Conservation (phyloP, 306 rosid genomes). For the Trifolium pratense region DNA sequence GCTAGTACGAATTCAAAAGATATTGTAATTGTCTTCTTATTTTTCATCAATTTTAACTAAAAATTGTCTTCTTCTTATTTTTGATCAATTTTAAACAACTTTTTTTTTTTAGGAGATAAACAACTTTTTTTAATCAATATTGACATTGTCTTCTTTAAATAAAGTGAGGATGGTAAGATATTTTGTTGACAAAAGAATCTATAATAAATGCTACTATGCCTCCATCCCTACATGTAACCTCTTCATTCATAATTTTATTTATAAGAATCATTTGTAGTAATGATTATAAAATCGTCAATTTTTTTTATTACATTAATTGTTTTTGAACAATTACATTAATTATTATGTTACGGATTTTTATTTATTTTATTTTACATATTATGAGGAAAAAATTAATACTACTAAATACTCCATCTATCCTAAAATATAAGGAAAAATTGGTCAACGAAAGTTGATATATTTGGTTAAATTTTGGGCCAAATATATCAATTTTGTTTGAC, state of each 20-base stretch:
- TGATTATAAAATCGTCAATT: background rate
- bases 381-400: background rate
- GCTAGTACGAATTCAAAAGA: background rate
- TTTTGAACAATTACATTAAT: too few species aligned
- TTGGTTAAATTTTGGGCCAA: too few species aligned
- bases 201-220: background rate
- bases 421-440: too few species aligned
- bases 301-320: too few species aligned
- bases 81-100: too few species aligned
- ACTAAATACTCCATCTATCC: too few species aligned
- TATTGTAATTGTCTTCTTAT: background rate
- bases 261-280: background rate
- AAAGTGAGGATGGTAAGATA: constrained; percentile 18
- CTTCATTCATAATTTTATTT: too few species aligned
- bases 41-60: too few species aligned
- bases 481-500: too few species aligned
- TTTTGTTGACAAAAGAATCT: constrained; percentile 1
- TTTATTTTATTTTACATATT: background rate
- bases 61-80: background rate
- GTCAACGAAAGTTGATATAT: too few species aligned
- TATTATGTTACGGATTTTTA: too few species aligned
- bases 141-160: constrained; percentile 10
- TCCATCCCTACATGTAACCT: background rate
- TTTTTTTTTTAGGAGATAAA: too few species aligned
- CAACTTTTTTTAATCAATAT: background rate